Conservation (phyloP, 192 early-diverging fungal genomes). For the Coemansia sp. region DNA sequence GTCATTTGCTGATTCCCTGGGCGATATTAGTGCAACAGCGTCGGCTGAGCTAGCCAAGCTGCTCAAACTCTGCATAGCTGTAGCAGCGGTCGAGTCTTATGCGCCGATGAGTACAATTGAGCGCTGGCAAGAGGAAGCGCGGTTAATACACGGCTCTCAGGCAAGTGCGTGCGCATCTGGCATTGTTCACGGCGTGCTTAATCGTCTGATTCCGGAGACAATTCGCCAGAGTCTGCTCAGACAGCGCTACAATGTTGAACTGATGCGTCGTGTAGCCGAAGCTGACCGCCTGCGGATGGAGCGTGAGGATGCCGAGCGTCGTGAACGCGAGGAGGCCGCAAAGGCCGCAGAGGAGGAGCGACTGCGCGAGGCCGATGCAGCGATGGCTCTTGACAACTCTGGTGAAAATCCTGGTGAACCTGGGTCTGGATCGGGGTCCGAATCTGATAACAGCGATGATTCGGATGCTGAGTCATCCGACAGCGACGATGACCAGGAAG, state of each 20-base stretch:
- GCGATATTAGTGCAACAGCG: constrained; percentile 12
- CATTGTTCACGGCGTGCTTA: constrained; percentile 62
- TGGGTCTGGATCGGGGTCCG: background rate
- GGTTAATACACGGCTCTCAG: constrained; percentile 69
- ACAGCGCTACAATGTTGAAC: constrained; percentile 42
- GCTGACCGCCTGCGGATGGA: constrained; percentile 43
- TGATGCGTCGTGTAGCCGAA: constrained; percentile 32
- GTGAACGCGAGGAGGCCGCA: constrained; percentile 56
- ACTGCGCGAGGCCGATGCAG: constrained; percentile 14
- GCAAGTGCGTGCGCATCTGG: constrained; percentile 60
- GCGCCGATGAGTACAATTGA: constrained; percentile 66
- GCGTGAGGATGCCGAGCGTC: constrained; percentile 50
- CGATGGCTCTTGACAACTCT: constrained; percentile 1
- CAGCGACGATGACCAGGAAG: constrained; percentile 20
- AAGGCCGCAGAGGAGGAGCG: constrained; percentile 29
- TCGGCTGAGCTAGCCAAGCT: constrained; percentile 31
- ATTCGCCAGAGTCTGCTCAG: constrained; percentile 56
- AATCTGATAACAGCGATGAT: background rate
- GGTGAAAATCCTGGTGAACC: constrained; percentile 6
- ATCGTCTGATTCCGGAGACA: constrained; percentile 73
- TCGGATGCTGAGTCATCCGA: background rate
- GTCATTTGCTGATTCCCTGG: constrained; percentile 19
- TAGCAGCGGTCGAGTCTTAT: constrained; percentile 65
- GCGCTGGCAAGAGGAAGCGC: constrained; percentile 85
- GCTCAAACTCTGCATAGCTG: constrained; percentile 27